phyloP scores from a whole-genome alignment of 176 grass and related monocot species.

The Hordeum marinum region DNA sequence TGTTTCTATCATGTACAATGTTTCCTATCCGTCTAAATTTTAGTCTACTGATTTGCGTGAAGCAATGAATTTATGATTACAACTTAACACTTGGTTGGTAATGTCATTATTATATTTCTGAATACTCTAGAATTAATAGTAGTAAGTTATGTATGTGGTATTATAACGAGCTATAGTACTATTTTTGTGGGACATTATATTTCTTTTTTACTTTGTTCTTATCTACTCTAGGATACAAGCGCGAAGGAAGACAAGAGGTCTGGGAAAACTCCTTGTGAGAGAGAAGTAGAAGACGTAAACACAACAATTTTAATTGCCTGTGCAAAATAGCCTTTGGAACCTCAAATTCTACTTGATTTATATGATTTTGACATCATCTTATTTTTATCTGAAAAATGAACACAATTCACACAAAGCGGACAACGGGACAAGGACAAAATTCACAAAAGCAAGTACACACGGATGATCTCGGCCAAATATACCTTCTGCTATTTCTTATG shows the following conservation, averaged over 20 bases:
- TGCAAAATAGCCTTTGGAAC: background rate
- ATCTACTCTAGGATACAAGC: background rate
- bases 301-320: background rate
- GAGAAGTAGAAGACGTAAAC: background rate
- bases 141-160: background rate
- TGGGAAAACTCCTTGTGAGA: background rate
- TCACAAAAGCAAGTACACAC: background rate
- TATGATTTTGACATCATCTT: background rate
- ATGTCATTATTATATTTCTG: background rate
- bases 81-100: background rate
- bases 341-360: background rate
- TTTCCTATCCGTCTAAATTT: background rate
- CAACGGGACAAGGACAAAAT: background rate
- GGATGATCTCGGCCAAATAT: background rate
- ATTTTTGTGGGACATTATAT: background rate
- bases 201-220: background rate
- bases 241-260: background rate
- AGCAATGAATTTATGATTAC: background rate
- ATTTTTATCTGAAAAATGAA: no score
- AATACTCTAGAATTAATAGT: background rate
- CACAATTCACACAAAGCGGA: background rate
- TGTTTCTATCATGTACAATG: background rate
- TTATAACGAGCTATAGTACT: background rate
- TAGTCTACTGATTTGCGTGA: background rate
- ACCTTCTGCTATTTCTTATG: conserved; percentile 73